phyloP scores from a whole-genome alignment of 768 basidiomycete genomes.

The Mycena latifolia region DNA sequence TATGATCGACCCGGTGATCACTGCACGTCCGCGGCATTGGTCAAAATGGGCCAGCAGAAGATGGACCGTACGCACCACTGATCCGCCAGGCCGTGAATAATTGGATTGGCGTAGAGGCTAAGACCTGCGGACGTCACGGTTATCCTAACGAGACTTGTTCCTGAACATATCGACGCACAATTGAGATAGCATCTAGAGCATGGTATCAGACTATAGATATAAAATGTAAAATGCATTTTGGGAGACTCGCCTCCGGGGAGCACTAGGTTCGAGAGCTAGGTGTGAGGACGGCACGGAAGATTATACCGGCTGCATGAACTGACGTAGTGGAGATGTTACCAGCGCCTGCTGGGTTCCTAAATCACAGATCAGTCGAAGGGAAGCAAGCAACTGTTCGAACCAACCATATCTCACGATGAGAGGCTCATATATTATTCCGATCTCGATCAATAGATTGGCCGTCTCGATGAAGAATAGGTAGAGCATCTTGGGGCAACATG shows the following conservation, averaged over 20 bases:
- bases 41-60: too few relatives aligned
- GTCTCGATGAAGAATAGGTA: conserved; percentile 30
- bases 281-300: background rate
- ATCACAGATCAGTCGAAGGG: background rate
- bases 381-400: background rate
- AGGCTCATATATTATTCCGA: conserved; percentile 33
- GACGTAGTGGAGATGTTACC: conserved; percentile 23
- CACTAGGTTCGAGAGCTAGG: conserved; percentile 12
- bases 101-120: conserved; percentile 31
- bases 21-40: conserved; percentile 1
- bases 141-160: too few relatives aligned
- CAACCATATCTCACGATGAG: conserved; percentile 30
- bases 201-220: background rate
- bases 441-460: conserved; percentile 24
- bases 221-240: background rate
- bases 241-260: conserved; percentile 27
- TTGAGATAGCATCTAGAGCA: conserved; percentile 16
- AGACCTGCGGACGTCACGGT: background rate
- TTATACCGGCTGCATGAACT: background rate
- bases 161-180: background rate
- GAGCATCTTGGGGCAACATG: conserved; percentile 12
- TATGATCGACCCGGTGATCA: conserved; percentile 26
- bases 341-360: conserved; percentile 25
- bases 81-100: conserved; percentile 35
- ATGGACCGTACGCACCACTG: conserved; percentile 3